Evolutionary conservation across 2,329 filamentous ascomycete genomes (phyloP), one percentile per base, ranked within the genome.

Genomic region (Tricladium varicosporioides): DNA sequence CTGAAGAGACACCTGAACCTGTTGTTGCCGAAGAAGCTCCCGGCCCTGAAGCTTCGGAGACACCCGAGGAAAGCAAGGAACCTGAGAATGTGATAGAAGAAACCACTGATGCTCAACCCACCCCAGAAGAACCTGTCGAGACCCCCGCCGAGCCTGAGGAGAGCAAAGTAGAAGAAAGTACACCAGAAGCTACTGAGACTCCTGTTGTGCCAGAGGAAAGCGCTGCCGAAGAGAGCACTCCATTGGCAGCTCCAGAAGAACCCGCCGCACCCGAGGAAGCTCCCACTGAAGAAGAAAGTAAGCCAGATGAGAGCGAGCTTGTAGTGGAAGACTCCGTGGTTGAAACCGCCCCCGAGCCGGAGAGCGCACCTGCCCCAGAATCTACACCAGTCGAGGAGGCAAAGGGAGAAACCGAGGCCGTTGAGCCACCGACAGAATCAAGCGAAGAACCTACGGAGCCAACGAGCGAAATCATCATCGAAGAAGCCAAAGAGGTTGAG

Each of bases 21-120:
- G 22, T 48, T 32, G 22, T 48, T 13, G 50, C 48, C 3, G 59
- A 59, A 42, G 59, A 58, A 36, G 27, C 43, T 32, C 43, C 51
- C 27, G 55, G 47, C 10, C 42, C 58, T 19, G 51, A n/a, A n/a
- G n/a, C n/a, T n/a, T 14, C 5, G 48, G 55, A 31, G 53, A 55
- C 19, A 32, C 15, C 5, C 22, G 4, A 27, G n/a, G n/a, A n/a
- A n/a, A n/a, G n/a, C n/a, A n/a, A n/a, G n/a, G n/a, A n/a, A n/a
- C n/a, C n/a, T n/a, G n/a, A n/a, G n/a, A n/a, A n/a, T n/a, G n/a
- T n/a, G n/a, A 27, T 4, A 3, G 22, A 27, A 27, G 22, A 33
- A 32, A 14, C 53, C 4, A 50, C 46, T 5, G 56, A 60, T 3
- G 22, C 22, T 27, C 22, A 27, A 44, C 36, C 47, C 8, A 11